phyloP scores from a whole-genome alignment of 2,329 filamentous ascomycete species.

The Cladophialophora immunda region DNA sequence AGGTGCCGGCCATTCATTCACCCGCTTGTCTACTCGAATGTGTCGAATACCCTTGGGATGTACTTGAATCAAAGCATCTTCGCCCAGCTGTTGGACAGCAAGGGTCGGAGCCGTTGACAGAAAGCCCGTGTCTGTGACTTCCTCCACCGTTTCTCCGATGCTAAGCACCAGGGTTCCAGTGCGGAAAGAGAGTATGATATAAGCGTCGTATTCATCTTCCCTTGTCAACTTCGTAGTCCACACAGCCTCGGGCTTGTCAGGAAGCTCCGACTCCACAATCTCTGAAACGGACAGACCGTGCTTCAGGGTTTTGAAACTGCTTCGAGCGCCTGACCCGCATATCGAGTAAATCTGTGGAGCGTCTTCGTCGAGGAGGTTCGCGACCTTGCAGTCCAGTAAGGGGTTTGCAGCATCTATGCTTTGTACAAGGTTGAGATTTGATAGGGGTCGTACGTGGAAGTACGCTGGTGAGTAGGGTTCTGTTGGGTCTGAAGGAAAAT shows the following conservation, averaged over 20 bases:
- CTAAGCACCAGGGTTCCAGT: slow-evolving; percentile 91
- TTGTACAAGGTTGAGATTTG: slow-evolving; percentile 86
- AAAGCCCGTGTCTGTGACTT: slow-evolving; percentile 93
- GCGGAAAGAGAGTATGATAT: slow-evolving; percentile 92
- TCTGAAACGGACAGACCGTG: slow-evolving; percentile 94
- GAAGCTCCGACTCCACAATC: slow-evolving; percentile 92
- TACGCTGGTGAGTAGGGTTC: slow-evolving; percentile 80
- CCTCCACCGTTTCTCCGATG: slow-evolving; percentile 95
- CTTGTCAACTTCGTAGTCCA: slow-evolving; percentile 92
- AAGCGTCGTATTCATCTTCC: slow-evolving; percentile 86
- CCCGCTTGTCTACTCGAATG: slow-evolving; percentile 76
- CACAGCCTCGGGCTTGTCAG: slow-evolving; percentile 86
- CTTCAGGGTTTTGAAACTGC: slow-evolving; percentile 88
- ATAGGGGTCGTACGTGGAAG: slow-evolving; percentile 79
- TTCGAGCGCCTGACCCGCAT: slow-evolving; percentile 86
- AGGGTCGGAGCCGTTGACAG: slow-evolving; percentile 87
- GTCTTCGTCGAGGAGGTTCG: slow-evolving; percentile 82
- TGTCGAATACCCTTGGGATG: slow-evolving; percentile 96
- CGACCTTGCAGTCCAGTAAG: slow-evolving; percentile 87
- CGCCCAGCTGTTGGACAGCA: slow-evolving; percentile 91
- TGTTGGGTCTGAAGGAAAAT: slow-evolving; percentile 78
- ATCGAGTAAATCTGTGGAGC: slow-evolving; percentile 96
- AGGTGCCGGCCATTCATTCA: slow-evolving; percentile 93
- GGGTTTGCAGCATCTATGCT: slow-evolving; percentile 90
- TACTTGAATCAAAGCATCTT: slow-evolving; percentile 91